Base-by-base conservation (phyloP, 2,329 filamentous ascomycete species). In the Calonectria henricotiae region DNA sequence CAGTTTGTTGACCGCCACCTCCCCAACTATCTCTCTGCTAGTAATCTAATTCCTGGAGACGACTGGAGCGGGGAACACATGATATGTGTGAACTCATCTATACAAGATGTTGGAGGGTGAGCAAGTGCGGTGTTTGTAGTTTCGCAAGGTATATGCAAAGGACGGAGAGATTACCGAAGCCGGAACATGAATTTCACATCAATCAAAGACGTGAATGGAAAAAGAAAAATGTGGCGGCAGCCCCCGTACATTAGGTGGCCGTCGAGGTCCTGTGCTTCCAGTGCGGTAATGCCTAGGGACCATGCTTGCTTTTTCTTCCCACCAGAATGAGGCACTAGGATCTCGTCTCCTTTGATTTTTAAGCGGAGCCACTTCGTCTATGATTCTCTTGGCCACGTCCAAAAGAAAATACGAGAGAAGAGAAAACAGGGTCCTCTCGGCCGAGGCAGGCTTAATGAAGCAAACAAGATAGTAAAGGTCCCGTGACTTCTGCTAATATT, bases 401-500 rank as follows among this genome's bases (percentile, higher is more conserved):
- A 67, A 60, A 66, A 69, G 49, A 35, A 58, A 72, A 54, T 67
- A 71, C 47, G 75, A 74, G 75, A 60, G 71, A 77, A 76, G 75
- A 72, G 73, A 70, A 61, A 76, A 76, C 70, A 65, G 43, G 32
- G 61, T 62, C 25, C 35, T 49, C 27, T 15, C 35, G 37, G 35
- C 35, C 32, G 51, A 37, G 17, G 51, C 23, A 58, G 32, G 32
- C 32, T 58, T 35, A 23, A 58, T 58, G 51, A 58, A 58, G 39
- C 35, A 32, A n/a, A 25, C 51, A 39, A 58, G 51, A 55, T 32
- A 55, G 35, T 6, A 30, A 58, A 32, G 51, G 51, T 58, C 51
- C 2, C 20, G 51, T 58, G 51, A 32, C 51, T 58, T 58, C 20
- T 44, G 25, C 55, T 61, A 61, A 61, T 61, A 37, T 23, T 27